phyloP scores from a whole-genome alignment of 2,329 filamentous ascomycete genomes.

The Apiospora koreana region DNA sequence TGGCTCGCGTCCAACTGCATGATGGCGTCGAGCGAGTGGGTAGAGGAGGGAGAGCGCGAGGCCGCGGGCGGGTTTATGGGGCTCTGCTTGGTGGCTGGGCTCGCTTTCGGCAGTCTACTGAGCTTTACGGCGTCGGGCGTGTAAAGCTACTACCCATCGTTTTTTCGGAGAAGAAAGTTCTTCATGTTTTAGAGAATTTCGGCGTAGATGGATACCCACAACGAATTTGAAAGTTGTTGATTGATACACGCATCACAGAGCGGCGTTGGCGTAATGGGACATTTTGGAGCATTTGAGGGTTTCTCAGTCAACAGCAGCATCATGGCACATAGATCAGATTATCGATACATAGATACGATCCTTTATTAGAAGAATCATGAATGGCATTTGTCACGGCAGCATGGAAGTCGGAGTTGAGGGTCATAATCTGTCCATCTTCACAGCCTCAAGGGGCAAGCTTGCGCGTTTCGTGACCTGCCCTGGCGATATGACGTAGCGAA shows the following conservation, averaged over 20 bases:
- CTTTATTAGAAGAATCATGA: no score
- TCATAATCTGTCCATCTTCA: no score
- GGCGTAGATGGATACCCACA: background rate
- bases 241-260: background rate
- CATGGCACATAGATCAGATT: background rate
- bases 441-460: background rate
- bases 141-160: constrained; percentile 20
- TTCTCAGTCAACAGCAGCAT: background rate
- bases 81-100: constrained; percentile 79
- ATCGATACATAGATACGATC: background rate
- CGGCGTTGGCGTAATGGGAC: background rate
- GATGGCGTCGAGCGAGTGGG: constrained; percentile 85
- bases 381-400: background rate
- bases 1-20: constrained; percentile 86
- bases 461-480: background rate
- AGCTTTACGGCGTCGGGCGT: constrained; percentile 73
- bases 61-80: constrained; percentile 95
- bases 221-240: background rate
- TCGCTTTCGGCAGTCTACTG: constrained; percentile 82
- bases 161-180: background rate
- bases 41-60: constrained; percentile 80
- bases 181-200: background rate
- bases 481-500: background rate
- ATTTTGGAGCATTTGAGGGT: background rate
- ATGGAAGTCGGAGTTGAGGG: background rate